phyloP scores from a whole-genome alignment of 768 basidiomycete species.

The Phylloporus arenicola region DNA sequence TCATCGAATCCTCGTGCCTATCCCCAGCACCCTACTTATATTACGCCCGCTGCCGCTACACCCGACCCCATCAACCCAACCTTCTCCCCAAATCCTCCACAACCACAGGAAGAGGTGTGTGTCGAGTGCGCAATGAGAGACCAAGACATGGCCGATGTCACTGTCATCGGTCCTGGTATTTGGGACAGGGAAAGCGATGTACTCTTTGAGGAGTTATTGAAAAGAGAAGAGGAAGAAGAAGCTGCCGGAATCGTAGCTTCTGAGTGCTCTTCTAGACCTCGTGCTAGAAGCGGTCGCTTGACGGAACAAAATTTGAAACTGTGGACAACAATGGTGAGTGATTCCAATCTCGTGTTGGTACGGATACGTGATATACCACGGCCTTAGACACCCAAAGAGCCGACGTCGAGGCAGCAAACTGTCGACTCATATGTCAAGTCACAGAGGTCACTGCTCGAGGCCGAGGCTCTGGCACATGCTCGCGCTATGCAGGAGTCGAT shows the following conservation, averaged over 20 bases:
- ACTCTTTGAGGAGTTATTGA: constrained; percentile 68
- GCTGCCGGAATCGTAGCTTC: constrained; percentile 40
- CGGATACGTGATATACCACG: constrained; percentile 6
- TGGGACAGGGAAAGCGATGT: constrained; percentile 93
- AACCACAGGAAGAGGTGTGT: constrained; percentile 76
- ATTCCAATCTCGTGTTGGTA: constrained; percentile 1
- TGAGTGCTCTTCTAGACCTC: constrained; percentile 54
- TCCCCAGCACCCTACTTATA: constrained; percentile 73
- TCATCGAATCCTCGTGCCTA: constrained; percentile 62
- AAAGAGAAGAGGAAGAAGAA: constrained; percentile 68
- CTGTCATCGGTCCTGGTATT: constrained; percentile 76
- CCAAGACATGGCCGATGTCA: constrained; percentile 94
- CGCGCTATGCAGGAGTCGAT: constrained; percentile 75
- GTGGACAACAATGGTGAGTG: constrained; percentile 72
- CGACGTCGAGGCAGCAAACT: constrained; percentile 77
- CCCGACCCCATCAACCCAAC: constrained; percentile 58
- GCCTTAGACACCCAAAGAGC: constrained; percentile 82
- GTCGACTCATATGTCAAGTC: constrained; percentile 77
- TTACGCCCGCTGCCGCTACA: constrained; percentile 48
- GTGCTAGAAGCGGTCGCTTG: constrained; percentile 60
- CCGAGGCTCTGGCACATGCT: constrained; percentile 73
- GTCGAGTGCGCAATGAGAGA: constrained; percentile 98
- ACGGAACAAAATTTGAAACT: constrained; percentile 75
- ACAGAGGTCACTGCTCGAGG: constrained; percentile 75
- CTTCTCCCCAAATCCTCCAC: constrained; percentile 49